These are phyloP conservation scores for Rubroshorea leprosula DNA, from an alignment of 345 rosid genomes.

Conservation along the genomic window DNA sequence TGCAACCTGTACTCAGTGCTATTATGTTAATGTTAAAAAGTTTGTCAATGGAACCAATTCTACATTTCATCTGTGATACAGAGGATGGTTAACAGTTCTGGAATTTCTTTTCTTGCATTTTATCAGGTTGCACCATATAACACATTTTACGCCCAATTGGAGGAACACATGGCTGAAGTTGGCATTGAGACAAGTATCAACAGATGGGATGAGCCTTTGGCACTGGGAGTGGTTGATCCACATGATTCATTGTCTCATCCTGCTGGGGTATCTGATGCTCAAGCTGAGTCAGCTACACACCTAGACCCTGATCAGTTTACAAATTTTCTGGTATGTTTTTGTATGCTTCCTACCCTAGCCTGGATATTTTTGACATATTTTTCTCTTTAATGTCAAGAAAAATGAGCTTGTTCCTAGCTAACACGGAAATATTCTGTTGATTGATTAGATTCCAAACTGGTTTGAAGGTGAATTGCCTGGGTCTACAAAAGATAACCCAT, in stretches of 20 bases:
- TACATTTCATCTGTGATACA: not conserved
- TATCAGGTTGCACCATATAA: constrained; percentile 94
- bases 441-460: constrained; percentile 86
- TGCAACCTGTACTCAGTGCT: too few species aligned
- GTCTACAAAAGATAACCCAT: constrained; percentile 78
- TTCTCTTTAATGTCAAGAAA: constrained; percentile 3
- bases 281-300: constrained; percentile 74
- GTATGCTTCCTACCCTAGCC: not conserved
- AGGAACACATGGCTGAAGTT: constrained; percentile 81
- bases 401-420: not conserved
- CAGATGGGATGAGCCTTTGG: constrained; percentile 87
- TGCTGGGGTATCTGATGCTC: constrained; percentile 93
- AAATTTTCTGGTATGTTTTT: constrained; percentile 67
- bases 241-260: constrained; percentile 97
- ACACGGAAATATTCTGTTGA: constrained; percentile 6
- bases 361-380: not conserved
- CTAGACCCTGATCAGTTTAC: constrained; percentile 92
- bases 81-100: not conserved
- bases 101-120: constrained; percentile 10
- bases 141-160: constrained; percentile 83
- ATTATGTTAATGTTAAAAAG: not conserved
- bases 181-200: constrained; percentile 75
- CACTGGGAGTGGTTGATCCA: constrained; percentile 86
- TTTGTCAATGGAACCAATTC: not conserved
- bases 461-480: constrained; percentile 65